phyloP scores from a whole-genome alignment of 2,329 filamentous ascomycete genomes.

The Penicillium sp. region DNA sequence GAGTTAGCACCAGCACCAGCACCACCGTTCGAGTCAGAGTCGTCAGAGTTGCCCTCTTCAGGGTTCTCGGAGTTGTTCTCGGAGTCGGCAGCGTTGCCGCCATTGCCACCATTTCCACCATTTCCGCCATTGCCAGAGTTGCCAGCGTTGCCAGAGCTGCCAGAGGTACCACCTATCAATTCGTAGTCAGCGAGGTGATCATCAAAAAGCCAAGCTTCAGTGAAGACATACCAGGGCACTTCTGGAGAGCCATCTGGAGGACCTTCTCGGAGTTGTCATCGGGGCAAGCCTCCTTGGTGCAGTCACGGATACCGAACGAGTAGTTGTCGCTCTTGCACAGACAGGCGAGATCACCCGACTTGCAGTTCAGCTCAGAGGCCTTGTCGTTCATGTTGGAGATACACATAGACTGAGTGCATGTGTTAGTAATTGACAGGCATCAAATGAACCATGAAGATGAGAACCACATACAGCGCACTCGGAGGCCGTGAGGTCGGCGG shows the following conservation, averaged over 20 bases:
- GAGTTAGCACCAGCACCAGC: slow-evolving; percentile 11
- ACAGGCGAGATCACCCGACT: slow-evolving; percentile 33
- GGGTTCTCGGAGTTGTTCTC: too few relatives aligned
- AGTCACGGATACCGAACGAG: slow-evolving; percentile 43
- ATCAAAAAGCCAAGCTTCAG: background rate
- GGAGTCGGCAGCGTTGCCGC: slow-evolving; percentile 5
- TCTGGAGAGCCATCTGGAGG: slow-evolving; percentile 29
- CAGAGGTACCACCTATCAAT: slow-evolving; percentile 5
- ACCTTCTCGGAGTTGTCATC: slow-evolving; percentile 32
- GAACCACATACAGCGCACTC: slow-evolving; percentile 26
- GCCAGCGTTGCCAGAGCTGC: slow-evolving; percentile 3
- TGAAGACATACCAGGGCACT: slow-evolving; percentile 31
- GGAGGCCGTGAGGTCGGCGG: slow-evolving; percentile 22
- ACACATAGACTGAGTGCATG: slow-evolving; percentile 39
- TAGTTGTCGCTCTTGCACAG: slow-evolving; percentile 41
- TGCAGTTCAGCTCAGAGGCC: slow-evolving; percentile 39
- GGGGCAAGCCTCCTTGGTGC: slow-evolving; percentile 42
- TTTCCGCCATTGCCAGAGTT: too few relatives aligned
- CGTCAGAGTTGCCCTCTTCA: too few relatives aligned
- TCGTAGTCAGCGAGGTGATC: slow-evolving; percentile 8
- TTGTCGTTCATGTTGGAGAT: slow-evolving; percentile 42
- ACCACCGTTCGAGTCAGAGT: slow-evolving; percentile 3
- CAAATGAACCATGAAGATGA: background rate
- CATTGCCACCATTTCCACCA: too few relatives aligned
- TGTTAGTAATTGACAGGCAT: slow-evolving; percentile 7